phyloP scores from a whole-genome alignment of 169 alveolate species.

The Amoebophrya sp. region DNA sequence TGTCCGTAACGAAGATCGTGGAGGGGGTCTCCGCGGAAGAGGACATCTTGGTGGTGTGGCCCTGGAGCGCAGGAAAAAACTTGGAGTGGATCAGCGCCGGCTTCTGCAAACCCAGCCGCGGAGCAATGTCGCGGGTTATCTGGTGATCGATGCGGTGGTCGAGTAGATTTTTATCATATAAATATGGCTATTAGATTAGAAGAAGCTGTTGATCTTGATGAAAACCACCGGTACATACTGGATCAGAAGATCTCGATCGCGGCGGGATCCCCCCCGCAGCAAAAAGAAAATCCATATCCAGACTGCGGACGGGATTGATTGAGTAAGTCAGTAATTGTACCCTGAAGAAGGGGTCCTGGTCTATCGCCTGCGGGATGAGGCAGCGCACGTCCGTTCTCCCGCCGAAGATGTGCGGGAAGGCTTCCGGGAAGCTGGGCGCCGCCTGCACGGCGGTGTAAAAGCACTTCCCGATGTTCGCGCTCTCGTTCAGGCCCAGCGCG shows the following conservation, averaged over 20 bases:
- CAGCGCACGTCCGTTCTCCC: neutral
- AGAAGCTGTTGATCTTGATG: neutral
- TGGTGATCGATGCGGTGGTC: too few relatives aligned
- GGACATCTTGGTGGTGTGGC: slow-evolving; percentile 78
- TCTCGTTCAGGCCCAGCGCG: slow-evolving; percentile 23
- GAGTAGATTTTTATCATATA: too few relatives aligned
- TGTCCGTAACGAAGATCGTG: slow-evolving; percentile 74
- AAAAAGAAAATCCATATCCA: too few relatives aligned
- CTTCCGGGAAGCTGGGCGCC: slow-evolving; percentile 16
- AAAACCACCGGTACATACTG: neutral
- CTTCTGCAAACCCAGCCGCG: slow-evolving; percentile 77
- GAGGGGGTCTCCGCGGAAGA: slow-evolving; percentile 21
- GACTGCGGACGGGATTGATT: too few relatives aligned
- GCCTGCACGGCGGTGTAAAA: slow-evolving; percentile 90
- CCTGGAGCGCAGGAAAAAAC: slow-evolving; percentile 95
- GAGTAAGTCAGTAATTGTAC: too few relatives aligned
- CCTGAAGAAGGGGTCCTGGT: slow-evolving; percentile 99
- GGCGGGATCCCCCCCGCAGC: too few relatives aligned
- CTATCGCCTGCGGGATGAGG: slow-evolving; percentile 83
- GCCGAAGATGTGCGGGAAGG: slow-evolving; percentile 17
- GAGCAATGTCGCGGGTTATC: slow-evolving; percentile 93
- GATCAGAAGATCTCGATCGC: neutral
- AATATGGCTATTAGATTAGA: neutral
- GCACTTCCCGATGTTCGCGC: slow-evolving; percentile 72
- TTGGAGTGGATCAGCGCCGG: slow-evolving; percentile 75